These are phyloP conservation scores for Agaricus sinodeliciosus DNA, from an alignment of 768 basidiomycete genomes.

Conservation along the genomic window DNA sequence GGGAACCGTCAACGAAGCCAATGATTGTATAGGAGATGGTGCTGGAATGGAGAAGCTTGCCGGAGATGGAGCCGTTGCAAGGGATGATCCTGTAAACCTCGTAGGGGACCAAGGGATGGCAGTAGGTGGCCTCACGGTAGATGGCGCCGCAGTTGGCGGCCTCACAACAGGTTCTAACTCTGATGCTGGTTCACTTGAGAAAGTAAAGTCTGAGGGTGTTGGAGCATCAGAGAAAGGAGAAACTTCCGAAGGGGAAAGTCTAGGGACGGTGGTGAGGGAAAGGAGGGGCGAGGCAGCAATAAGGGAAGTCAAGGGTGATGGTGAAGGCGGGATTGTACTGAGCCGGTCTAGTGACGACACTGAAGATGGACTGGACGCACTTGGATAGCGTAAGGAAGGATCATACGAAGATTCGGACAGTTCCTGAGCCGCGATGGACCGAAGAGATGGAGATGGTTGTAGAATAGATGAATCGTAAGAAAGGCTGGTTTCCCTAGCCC, in stretches of 20 bases:
- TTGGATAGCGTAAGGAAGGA: constrained; percentile 68
- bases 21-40: neutral
- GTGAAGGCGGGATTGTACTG: constrained; percentile 37
- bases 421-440: constrained; percentile 49
- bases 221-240: constrained; percentile 20
- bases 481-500: constrained; percentile 57
- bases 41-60: too few species aligned
- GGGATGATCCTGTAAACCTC: neutral
- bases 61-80: too few species aligned
- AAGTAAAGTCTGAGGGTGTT: constrained; percentile 29
- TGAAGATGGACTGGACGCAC: constrained; percentile 43
- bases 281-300: constrained; percentile 24
- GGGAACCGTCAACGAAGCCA: constrained; percentile 14
- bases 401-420: constrained; percentile 62
- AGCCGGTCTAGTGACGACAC: constrained; percentile 34
- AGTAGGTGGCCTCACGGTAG: neutral
- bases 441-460: constrained; percentile 59
- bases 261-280: constrained; percentile 32
- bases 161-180: constrained; percentile 15
- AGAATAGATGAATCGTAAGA: constrained; percentile 79
- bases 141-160: neutral
- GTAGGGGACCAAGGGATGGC: constrained; percentile 11
- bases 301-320: constrained; percentile 14
- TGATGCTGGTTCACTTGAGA: constrained; percentile 11
- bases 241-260: constrained; percentile 25